These are phyloP conservation scores for Monotropa hypopitys DNA, from an alignment of 179 eudicot genomes.

Conservation along the genomic window DNA sequence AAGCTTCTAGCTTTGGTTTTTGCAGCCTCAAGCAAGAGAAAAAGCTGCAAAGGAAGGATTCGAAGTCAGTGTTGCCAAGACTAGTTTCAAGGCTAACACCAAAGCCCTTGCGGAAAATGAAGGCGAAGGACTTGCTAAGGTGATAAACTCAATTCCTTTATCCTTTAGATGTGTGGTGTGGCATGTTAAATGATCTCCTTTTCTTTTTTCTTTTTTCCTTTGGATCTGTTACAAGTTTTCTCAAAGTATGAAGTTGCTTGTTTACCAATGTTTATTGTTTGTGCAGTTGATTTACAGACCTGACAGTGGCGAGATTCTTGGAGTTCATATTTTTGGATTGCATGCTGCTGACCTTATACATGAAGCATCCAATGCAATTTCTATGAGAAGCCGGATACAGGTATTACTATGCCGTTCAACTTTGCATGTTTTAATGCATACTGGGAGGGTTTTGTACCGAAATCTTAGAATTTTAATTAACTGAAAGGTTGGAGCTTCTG, in stretches of 20 bases:
- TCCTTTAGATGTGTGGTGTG: neutral
- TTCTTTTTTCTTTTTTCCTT: neutral
- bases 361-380: conserved; percentile 96
- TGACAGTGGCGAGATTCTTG: conserved; percentile 97
- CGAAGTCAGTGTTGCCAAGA: conserved; percentile 70
- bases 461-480: neutral
- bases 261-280: conserved; percentile 6
- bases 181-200: neutral
- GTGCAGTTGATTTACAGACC: conserved; percentile 93
- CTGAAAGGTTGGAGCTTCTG: neutral
- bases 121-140: conserved; percentile 98
- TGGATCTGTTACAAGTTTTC: neutral
- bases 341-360: conserved; percentile 99
- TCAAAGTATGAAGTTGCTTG: neutral
- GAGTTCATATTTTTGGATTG: conserved; percentile 92
- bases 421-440: neutral
- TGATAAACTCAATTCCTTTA: conserved; percentile 12
- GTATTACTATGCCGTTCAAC: conserved; percentile 20
- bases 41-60: conserved; percentile 89
- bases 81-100: conserved; percentile 99
- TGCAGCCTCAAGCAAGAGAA: conserved; percentile 97
- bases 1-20: conserved; percentile 8
- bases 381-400: conserved; percentile 84
- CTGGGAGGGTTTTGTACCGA: neutral
- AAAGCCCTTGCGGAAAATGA: conserved; percentile 99